These are phyloP conservation scores for Epichloe coenophiala DNA, from an alignment of 2,329 filamentous ascomycete species.

Conservation along the genomic window DNA sequence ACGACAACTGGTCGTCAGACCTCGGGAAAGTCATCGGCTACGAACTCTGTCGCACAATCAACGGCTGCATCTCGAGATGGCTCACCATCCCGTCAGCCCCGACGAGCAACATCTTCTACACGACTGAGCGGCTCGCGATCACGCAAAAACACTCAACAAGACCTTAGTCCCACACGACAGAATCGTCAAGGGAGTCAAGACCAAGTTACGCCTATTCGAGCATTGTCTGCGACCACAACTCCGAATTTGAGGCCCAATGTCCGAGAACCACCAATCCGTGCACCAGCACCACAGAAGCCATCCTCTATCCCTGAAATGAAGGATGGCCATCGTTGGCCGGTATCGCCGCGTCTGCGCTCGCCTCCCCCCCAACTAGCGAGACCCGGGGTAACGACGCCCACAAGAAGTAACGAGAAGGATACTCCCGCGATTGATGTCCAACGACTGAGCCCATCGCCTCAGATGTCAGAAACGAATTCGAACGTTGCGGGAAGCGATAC, in stretches of 20 bases:
- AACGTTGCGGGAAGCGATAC: constrained; percentile 36
- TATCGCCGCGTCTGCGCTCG: constrained; percentile 64
- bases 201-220: constrained; percentile 49
- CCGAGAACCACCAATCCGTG: constrained; percentile 48
- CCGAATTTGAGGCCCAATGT: constrained; percentile 49
- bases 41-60: constrained; percentile 23
- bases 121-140: constrained; percentile 34
- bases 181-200: constrained; percentile 40
- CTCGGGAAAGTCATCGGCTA: constrained; percentile 23
- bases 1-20: constrained; percentile 16
- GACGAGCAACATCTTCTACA: constrained; percentile 21
- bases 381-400: constrained; percentile 27
- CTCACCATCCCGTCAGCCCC: constrained; percentile 30
- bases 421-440: constrained; percentile 39
- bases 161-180: constrained; percentile 47
- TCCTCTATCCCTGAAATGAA: constrained; percentile 33
- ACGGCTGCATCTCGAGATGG: constrained; percentile 30
- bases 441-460: constrained; percentile 33
- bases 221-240: constrained; percentile 53
- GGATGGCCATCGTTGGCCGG: constrained; percentile 58
- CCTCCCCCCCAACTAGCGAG: constrained; percentile 46
- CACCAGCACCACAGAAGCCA: constrained; percentile 52
- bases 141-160: constrained; percentile 51
- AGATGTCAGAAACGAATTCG: constrained; percentile 23
- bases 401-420: constrained; percentile 35